Base-by-base conservation (phyloP, 108 stramenopile genomes). In the Pelagomonas calceolata region DNA sequence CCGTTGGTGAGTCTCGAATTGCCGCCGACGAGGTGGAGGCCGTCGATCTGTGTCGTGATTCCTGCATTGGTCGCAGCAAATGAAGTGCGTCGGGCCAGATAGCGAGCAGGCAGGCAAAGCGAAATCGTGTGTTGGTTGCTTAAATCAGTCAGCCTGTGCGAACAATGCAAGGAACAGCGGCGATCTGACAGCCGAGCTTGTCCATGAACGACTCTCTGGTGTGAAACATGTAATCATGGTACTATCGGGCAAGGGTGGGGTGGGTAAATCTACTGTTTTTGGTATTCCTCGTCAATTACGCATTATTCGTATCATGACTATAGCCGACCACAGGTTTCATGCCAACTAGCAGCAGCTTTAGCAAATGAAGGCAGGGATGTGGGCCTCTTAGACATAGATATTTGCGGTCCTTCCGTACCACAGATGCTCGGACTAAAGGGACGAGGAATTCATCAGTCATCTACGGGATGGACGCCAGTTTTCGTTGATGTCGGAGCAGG, bases 261-360 rank as follows among this genome's bases (percentile, higher is more conserved):
- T 98, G 14, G 98, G 98, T 18, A 99, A 94, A 84, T 89, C 85
- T 37, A 99, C 98, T 0, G n/a, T 84, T 99, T n/a, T n/a, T n/a
- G n/a, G n/a, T n/a, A n/a, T n/a, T n/a, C n/a, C n/a, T n/a, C n/a
- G n/a, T n/a, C n/a, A n/a, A n/a, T n/a, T n/a, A n/a, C n/a, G n/a
- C n/a, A n/a, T n/a, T n/a, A n/a, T n/a, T n/a, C n/a, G n/a, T n/a
- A n/a, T n/a, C n/a, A n/a, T n/a, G n/a, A n/a, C n/a, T n/a, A n/a
- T n/a, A n/a, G n/a, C n/a, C n/a, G n/a, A n/a, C n/a, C n/a, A n/a
- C n/a, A n/a, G n/a, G 12, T 43, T 5, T 10, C 92, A 16, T 90
- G 91, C 33, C 99, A 99, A 80, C 73, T 99, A 32, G 91, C 94
- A 7, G 94, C 92, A 69, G 81, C 92, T 0, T 78, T 99, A 34